phyloP scores from a whole-genome alignment of 352 stramenopile genomes.

The Phytophthora citrophthora region DNA sequence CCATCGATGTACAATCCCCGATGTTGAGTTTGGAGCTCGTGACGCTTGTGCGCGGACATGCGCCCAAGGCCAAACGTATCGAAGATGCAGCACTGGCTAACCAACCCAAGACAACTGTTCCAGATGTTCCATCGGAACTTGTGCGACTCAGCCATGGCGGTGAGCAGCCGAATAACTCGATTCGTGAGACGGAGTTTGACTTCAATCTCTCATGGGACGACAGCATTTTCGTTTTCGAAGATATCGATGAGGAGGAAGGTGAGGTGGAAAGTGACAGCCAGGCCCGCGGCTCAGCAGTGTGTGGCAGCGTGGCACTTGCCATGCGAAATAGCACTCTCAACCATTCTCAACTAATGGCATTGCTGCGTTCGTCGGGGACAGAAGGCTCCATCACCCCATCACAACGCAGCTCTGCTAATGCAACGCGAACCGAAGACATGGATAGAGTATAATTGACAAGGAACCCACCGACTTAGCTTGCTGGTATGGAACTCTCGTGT shows the following conservation, averaged over 20 bases:
- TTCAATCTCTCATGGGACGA: slow-evolving; percentile 77
- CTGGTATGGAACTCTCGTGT: slow-evolving; percentile 19
- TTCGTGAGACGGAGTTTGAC: slow-evolving; percentile 84
- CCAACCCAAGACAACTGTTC: slow-evolving; percentile 56
- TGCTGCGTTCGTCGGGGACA: slow-evolving; percentile 51
- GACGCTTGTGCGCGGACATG: slow-evolving; percentile 36
- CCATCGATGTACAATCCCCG: slow-evolving; percentile 61
- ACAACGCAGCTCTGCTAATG: slow-evolving; percentile 30
- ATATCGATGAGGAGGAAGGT: slow-evolving; percentile 52
- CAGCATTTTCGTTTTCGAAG: slow-evolving; percentile 76
- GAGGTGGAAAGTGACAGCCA: slow-evolving; percentile 46
- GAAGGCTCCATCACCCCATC: slow-evolving; percentile 29
- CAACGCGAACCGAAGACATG: slow-evolving; percentile 63
- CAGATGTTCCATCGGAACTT: slow-evolving; percentile 60
- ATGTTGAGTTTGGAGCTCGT: slow-evolving; percentile 52
- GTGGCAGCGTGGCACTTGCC: slow-evolving; percentile 49
- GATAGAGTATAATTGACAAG: slow-evolving; percentile 65
- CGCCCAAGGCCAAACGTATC: slow-evolving; percentile 70
- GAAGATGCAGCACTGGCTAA: slow-evolving; percentile 56
- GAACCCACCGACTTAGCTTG: slow-evolving; percentile 15
- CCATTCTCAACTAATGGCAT: slow-evolving; percentile 66
- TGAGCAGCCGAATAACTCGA: slow-evolving; percentile 78
- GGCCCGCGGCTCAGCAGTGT: slow-evolving; percentile 37
- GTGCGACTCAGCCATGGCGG: slow-evolving; percentile 65
- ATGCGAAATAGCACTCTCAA: slow-evolving; percentile 65